These are phyloP conservation scores for Blastocystis sp. DNA, from an alignment of 352 stramenopile genomes.

Conservation along the genomic window DNA sequence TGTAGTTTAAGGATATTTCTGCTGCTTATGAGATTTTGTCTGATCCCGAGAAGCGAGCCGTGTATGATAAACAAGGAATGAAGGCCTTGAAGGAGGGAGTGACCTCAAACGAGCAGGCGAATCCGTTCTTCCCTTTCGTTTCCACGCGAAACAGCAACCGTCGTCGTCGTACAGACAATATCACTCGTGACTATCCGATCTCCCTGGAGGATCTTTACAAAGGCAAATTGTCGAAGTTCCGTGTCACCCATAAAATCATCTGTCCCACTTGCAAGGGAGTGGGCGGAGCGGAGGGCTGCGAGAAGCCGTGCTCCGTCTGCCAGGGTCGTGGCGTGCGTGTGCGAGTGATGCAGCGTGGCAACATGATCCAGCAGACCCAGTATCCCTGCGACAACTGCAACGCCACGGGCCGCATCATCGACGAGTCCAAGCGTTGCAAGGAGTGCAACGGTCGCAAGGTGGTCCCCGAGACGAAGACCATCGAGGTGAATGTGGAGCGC, in stretches of 20 bases:
- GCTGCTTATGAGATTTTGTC: conserved; percentile 92
- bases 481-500: conserved; percentile 94
- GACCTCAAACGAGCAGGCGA: conserved; percentile 70
- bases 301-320: conserved; percentile 85
- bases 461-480: conserved; percentile 89
- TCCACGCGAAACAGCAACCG: conserved; percentile 70
- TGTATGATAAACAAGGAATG: conserved; percentile 89
- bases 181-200: conserved; percentile 87
- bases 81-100: conserved; percentile 85
- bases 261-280: conserved; percentile 77
- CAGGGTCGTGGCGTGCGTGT: conserved; percentile 85
- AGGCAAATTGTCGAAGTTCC: conserved; percentile 93
- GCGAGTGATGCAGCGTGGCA: conserved; percentile 89
- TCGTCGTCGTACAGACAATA: conserved; percentile 84
- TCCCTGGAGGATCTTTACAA: conserved; percentile 98
- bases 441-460: conserved; percentile 85
- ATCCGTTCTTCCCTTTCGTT: conserved; percentile 82
- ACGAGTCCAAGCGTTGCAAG: conserved; percentile 84
- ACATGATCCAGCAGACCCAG: conserved; percentile 97
- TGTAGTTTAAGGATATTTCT: conserved; percentile 82
- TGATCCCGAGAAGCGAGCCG: conserved; percentile 79
- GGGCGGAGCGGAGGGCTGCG: conserved; percentile 82
- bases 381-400: conserved; percentile 83
- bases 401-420: conserved; percentile 85
- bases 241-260: conserved; percentile 87